phyloP scores from a whole-genome alignment of 306 rosid species.

The Fragaria vesca region DNA sequence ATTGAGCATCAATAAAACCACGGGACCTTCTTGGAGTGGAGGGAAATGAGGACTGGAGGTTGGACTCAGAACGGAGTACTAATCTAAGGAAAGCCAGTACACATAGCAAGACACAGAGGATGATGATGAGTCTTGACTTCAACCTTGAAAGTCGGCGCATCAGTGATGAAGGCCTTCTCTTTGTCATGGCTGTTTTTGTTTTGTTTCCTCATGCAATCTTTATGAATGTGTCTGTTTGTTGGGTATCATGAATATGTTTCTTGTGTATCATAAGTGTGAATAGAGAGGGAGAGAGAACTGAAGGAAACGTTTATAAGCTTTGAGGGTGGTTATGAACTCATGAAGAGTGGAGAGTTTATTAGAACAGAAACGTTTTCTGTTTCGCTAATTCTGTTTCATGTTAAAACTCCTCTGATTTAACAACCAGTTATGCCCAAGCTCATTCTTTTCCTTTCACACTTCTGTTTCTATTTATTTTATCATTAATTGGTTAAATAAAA shows the following conservation, averaged over 20 bases:
- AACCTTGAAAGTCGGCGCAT: slow-evolving; percentile 1
- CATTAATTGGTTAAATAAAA: neutral
- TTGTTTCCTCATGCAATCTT: slow-evolving; percentile 1
- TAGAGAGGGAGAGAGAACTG: neutral
- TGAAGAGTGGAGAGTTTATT: neutral
- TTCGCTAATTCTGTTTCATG: slow-evolving; percentile 13
- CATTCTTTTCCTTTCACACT: neutral
- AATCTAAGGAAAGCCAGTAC: slow-evolving; percentile 21
- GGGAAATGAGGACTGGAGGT: slow-evolving; percentile 15
- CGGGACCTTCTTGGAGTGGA: neutral
- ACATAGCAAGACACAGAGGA: slow-evolving; percentile 7
- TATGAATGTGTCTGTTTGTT: neutral
- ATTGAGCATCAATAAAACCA: neutral
- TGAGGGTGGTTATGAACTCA: neutral
- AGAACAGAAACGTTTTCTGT: slow-evolving; percentile 14
- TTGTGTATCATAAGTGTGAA: neutral
- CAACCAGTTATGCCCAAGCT: neutral
- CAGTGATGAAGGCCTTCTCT: slow-evolving; percentile 23
- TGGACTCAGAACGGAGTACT: slow-evolving; percentile 22
- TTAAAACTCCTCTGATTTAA: neutral
- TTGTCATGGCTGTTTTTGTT: slow-evolving; percentile 17
- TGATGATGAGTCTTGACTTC: slow-evolving; percentile 4
- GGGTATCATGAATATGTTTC: neutral
- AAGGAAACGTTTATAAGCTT: neutral
- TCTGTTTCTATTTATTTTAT: neutral